Percentiles rank a stretch among this genome's conserved stretches.
phyloP scores from a whole-genome alignment of 2,329 filamentous ascomycete genomes.

The Phyllosticta capitalensis region DNA sequence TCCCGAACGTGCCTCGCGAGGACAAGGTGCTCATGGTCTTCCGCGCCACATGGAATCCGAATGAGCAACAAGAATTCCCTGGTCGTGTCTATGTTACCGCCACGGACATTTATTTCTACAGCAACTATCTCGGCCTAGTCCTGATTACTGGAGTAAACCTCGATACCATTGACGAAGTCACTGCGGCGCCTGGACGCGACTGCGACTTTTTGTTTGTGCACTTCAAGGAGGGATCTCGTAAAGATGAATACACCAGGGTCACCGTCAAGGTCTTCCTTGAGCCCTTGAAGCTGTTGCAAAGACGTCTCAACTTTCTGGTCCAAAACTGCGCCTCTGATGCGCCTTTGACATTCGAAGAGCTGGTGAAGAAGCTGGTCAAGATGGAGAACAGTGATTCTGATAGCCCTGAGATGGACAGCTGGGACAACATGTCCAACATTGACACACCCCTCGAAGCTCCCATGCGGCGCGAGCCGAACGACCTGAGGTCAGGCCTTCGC shows the following conservation, averaged over 20 bases:
- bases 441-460: conserved; percentile 49
- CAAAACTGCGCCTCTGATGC: conserved; percentile 67
- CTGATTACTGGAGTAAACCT: conserved; percentile 71
- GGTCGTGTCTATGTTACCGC: conserved; percentile 82
- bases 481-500: conserved; percentile 46
- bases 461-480: conserved; percentile 13
- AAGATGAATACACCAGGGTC: conserved; percentile 57
- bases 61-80: conserved; percentile 66
- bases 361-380: conserved; percentile 62
- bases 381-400: conserved; percentile 56
- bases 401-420: conserved; percentile 75
- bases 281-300: conserved; percentile 70
- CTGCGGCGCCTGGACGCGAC: conserved; percentile 77
- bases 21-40: conserved; percentile 89
- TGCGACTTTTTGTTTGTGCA: conserved; percentile 91
- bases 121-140: conserved; percentile 84
- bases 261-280: conserved; percentile 92
- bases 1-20: conserved; percentile 65
- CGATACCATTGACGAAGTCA: conserved; percentile 75
- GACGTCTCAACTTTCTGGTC: conserved; percentile 75
- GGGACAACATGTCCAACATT: conserved; percentile 65
- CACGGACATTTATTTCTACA: conserved; percentile 90
- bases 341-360: conserved; percentile 56
- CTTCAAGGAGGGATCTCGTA: conserved; percentile 52
- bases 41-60: conserved; percentile 77